These are phyloP conservation scores for Rhynchosporium graminicola DNA, from an alignment of 2,329 filamentous ascomycete species.

Conservation along the genomic window DNA sequence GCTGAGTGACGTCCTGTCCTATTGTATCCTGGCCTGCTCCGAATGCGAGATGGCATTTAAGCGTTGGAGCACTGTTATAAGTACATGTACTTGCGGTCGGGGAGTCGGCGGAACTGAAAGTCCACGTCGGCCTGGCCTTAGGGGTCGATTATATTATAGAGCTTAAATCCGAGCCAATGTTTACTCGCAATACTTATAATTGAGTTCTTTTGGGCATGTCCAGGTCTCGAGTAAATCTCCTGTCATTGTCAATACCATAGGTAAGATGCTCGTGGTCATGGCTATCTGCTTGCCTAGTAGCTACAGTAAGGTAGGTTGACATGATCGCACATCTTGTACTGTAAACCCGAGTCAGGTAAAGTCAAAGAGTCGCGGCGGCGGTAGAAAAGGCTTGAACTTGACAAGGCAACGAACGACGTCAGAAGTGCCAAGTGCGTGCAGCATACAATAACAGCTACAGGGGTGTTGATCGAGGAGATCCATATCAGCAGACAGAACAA, in stretches of 20 bases:
- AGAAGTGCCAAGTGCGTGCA: not conserved
- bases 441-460: too few species aligned
- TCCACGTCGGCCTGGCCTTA: conserved; percentile 4
- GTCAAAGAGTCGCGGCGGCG: not conserved
- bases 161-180: not conserved
- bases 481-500: conserved; percentile 12
- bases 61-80: too few species aligned
- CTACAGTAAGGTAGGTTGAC: too few species aligned
- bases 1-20: not conserved
- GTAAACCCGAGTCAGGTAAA: too few species aligned
- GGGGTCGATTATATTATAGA: not conserved
- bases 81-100: conserved; percentile 1
- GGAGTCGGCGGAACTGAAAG: conserved; percentile 18
- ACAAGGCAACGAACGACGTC: not conserved
- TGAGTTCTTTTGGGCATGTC: too few species aligned
- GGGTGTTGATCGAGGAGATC: too few species aligned
- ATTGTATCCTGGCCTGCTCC: too few species aligned
- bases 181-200: not conserved
- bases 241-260: too few species aligned
- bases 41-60: not conserved
- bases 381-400: not conserved
- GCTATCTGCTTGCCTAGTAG: too few species aligned
- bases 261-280: too few species aligned
- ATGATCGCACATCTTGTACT: too few species aligned
- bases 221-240: too few species aligned